Conservation (phyloP, 2,329 filamentous ascomycete genomes). For the Calonectria ilicicola region DNA sequence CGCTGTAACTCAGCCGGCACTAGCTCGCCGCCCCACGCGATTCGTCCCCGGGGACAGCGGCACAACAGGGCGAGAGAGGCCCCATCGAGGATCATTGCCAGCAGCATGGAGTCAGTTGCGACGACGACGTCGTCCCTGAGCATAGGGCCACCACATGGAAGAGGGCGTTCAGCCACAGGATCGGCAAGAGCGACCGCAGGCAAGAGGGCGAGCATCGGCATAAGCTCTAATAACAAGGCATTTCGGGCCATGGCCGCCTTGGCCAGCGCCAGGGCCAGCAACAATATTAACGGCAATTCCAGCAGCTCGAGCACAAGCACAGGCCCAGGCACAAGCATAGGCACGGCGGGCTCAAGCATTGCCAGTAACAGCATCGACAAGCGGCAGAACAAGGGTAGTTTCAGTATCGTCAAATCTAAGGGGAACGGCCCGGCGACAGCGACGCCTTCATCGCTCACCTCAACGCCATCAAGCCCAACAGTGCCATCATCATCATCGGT, state of each 20-base stretch:
- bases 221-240: constrained; percentile 18
- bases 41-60: not conserved
- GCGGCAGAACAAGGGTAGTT: not conserved
- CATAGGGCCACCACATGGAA: not conserved
- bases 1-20: constrained; percentile 15
- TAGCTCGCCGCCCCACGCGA: constrained; percentile 17
- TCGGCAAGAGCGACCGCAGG: not conserved
- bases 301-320: constrained; percentile 4
- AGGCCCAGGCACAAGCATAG: not conserved
- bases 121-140: not conserved
- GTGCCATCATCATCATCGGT: constrained; percentile 2
- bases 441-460: not conserved
- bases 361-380: constrained; percentile 7
- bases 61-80: constrained; percentile 4
- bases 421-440: constrained; percentile 7
- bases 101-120: not conserved
- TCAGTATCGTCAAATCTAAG: constrained; percentile 13
- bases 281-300: not conserved
- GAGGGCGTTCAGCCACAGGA: constrained; percentile 2
- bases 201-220: constrained; percentile 8
- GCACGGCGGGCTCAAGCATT: not conserved
- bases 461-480: not conserved
- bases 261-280: constrained; percentile 7
- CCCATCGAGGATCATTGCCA: constrained; percentile 3
- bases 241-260: constrained; percentile 12